Evolutionary conservation across 345 rosid genomes (phyloP).

Genomic region (Lenwebbia sp.): DNA sequence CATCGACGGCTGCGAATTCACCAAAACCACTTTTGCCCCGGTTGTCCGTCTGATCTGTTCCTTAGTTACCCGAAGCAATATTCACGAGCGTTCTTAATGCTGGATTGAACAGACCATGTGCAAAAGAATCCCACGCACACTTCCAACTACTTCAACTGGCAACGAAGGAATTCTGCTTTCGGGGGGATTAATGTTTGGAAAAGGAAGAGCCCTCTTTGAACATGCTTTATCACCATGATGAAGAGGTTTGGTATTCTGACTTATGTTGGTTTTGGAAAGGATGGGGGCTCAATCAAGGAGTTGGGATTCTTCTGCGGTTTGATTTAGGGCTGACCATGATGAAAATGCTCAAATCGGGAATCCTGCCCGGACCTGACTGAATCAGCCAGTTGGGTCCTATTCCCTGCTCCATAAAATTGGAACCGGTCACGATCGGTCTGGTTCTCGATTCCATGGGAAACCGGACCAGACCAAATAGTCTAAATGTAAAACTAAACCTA

Average conservation of each 20-base stretch:
- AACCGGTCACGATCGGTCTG: too few species aligned
- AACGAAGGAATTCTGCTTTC: not conserved
- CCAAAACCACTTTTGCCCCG: not conserved
- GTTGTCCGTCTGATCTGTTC: not conserved
- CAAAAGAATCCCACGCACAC: not conserved
- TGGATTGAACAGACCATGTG: not conserved
- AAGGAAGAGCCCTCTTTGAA: not conserved
- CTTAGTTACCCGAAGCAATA: not conserved
- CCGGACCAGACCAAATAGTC: too few species aligned
- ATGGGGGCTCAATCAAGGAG: not conserved
- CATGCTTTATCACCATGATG: not conserved
- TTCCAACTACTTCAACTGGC: not conserved
- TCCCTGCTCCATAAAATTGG: too few species aligned
- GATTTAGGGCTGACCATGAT: too few species aligned
- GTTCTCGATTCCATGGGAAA: too few species aligned
- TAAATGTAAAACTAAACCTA: too few species aligned
- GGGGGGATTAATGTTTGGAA: not conserved
- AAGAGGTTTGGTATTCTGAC: not conserved
- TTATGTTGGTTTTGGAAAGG: not conserved
- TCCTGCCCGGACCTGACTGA: fast-evolving
- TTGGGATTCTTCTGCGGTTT: not conserved
- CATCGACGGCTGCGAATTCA: not conserved
- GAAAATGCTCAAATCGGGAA: too few species aligned
- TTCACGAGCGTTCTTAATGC: not conserved
- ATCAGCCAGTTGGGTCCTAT: too few species aligned